Percentiles rank a stretch among this genome's conserved stretches.
These are phyloP conservation scores for Corchorus capsularis DNA, from an alignment of 345 rosid species.

Conservation along the genomic window DNA sequence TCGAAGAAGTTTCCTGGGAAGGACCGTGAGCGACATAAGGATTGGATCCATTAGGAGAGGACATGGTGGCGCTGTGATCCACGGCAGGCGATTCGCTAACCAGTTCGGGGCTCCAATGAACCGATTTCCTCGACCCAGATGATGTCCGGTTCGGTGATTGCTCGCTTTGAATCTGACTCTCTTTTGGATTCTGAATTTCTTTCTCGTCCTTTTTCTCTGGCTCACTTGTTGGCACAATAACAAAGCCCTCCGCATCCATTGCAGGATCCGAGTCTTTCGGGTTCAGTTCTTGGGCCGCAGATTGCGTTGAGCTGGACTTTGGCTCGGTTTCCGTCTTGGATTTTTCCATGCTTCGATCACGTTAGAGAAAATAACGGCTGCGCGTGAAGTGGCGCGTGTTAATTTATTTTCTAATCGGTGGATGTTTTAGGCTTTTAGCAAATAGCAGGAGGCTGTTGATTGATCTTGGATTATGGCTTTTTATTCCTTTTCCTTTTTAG, in stretches of 20 bases:
- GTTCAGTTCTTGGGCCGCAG: constrained; percentile 27
- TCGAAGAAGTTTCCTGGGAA: constrained; percentile 33
- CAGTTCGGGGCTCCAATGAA: constrained; percentile 76
- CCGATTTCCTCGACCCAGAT: constrained; percentile 58
- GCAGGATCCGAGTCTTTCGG: constrained; percentile 28
- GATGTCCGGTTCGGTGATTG: constrained; percentile 31
- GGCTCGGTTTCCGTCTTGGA: constrained; percentile 8
- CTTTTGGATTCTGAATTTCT: constrained; percentile 21
- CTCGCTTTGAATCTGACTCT: constrained; percentile 32
- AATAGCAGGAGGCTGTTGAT: neutral
- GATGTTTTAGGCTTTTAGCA: neutral
- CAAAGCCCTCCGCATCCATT: constrained; percentile 34
- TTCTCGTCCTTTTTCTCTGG: constrained; percentile 29
- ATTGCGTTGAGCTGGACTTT: constrained; percentile 15
- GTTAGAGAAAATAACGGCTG: neutral
- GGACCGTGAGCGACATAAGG: constrained; percentile 53
- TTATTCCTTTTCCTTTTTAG: neutral
- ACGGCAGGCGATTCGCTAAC: constrained; percentile 50
- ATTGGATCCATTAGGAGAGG: constrained; percentile 45
- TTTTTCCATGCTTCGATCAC: constrained; percentile 4
- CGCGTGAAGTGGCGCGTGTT: neutral
- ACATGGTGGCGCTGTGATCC: constrained; percentile 21
- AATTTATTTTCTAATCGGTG: neutral
- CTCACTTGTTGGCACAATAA: constrained; percentile 31
- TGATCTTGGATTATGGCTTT: neutral